These are phyloP conservation scores for Cylindrotheca fusiformis DNA, from an alignment of 108 stramenopile species.

Conservation along the genomic window DNA sequence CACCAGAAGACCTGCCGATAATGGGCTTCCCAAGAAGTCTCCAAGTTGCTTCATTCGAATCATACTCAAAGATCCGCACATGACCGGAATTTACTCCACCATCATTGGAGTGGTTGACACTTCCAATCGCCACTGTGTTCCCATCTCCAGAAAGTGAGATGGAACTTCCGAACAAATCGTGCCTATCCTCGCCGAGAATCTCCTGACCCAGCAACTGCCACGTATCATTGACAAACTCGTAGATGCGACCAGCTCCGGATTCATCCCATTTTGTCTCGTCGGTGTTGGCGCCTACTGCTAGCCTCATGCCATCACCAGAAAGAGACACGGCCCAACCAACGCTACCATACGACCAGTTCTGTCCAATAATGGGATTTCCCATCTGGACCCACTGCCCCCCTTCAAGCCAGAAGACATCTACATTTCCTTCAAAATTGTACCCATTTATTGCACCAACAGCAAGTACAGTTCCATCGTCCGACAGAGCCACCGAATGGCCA, in stretches of 20 bases:
- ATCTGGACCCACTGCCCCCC: neutral
- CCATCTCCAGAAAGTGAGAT: neutral
- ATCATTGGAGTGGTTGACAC: constrained; percentile 6
- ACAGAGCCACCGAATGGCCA: neutral
- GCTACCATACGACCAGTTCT: neutral
- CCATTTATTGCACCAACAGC: neutral
- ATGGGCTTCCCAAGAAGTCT: constrained; percentile 6
- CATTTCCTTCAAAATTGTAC: too few relatives aligned
- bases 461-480: neutral
- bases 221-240: neutral
- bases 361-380: neutral
- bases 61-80: constrained; percentile 18
- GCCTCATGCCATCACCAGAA: neutral
- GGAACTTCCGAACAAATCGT: neutral
- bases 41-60: constrained; percentile 2
- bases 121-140: constrained; percentile 11
- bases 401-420: neutral
- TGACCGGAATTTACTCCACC: constrained; percentile 20
- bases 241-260: neutral
- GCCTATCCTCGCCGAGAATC: neutral
- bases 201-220: neutral
- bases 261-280: constrained; percentile 3
- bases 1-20: constrained; percentile 3
- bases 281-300: neutral
- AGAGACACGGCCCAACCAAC: neutral